phyloP scores from a whole-genome alignment of 2,329 filamentous ascomycete species.

The Phyllosticta citrichinensis region DNA sequence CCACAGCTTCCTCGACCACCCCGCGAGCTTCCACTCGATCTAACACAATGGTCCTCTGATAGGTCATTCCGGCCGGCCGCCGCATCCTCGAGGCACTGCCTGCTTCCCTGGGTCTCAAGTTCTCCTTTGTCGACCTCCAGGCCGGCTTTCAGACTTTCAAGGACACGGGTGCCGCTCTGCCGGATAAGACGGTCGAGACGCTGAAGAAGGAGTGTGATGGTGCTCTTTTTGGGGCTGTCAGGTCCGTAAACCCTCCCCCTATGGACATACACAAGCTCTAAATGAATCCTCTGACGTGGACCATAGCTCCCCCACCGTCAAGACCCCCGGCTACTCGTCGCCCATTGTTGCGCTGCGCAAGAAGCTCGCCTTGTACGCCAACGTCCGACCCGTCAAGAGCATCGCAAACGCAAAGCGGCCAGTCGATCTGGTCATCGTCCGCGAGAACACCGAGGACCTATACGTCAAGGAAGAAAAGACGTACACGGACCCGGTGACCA shows the following conservation, averaged over 20 bases:
- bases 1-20: background rate
- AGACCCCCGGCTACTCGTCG: conserved; percentile 90
- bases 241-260: conserved; percentile 30
- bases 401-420: conserved; percentile 52
- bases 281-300: background rate
- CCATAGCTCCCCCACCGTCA: conserved; percentile 66
- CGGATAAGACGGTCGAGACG: conserved; percentile 82
- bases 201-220: conserved; percentile 88
- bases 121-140: conserved; percentile 86
- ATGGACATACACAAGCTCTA: background rate
- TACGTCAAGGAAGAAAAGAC: conserved; percentile 97
- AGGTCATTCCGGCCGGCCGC: conserved; percentile 78
- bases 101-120: conserved; percentile 80
- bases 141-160: conserved; percentile 93
- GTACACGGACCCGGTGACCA: conserved; percentile 58
- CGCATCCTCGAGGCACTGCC: conserved; percentile 88
- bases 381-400: conserved; percentile 91
- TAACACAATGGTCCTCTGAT: background rate
- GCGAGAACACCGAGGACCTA: conserved; percentile 97
- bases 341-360: conserved; percentile 96
- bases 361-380: conserved; percentile 88
- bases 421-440: conserved; percentile 95
- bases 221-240: conserved; percentile 91
- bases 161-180: conserved; percentile 76
- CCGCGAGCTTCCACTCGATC: background rate